phyloP scores from a whole-genome alignment of 495 filamentous ascomycete species.

The Penicillium daleae region DNA sequence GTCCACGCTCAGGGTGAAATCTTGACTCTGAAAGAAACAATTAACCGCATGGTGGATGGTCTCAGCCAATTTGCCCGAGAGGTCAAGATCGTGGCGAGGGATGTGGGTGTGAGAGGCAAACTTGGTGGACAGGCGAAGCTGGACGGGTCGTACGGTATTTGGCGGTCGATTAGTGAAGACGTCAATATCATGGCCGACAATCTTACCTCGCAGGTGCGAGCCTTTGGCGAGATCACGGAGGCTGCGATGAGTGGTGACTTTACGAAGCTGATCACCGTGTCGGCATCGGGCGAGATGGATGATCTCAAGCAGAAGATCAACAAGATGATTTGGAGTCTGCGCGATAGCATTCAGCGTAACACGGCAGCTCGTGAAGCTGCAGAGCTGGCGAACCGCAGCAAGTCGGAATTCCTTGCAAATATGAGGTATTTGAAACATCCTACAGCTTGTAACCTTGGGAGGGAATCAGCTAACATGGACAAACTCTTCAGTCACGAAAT shows the following conservation, averaged over 20 bases:
- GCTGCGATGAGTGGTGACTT: slow-evolving; percentile 89
- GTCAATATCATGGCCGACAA: slow-evolving; percentile 81
- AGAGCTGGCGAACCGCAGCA: slow-evolving; percentile 62
- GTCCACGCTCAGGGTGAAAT: slow-evolving; percentile 93
- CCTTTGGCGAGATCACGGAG: slow-evolving; percentile 89
- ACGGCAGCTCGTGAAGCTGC: slow-evolving; percentile 52
- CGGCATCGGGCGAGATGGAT: slow-evolving; percentile 95
- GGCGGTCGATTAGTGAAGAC: slow-evolving; percentile 92
- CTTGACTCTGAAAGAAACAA: slow-evolving; percentile 84
- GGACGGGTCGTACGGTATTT: slow-evolving; percentile 89
- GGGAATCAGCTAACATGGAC: background rate
- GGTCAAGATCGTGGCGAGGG: slow-evolving; percentile 89
- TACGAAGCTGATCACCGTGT: slow-evolving; percentile 85
- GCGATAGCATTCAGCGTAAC: slow-evolving; percentile 57
- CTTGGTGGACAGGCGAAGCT: slow-evolving; percentile 90
- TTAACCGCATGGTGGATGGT: slow-evolving; percentile 94
- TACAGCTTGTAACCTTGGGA: slow-evolving; percentile 35
- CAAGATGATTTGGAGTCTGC: slow-evolving; percentile 86
- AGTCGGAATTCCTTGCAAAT: slow-evolving; percentile 68
- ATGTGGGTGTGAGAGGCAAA: slow-evolving; percentile 90
- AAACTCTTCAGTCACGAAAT: slow-evolving; percentile 66
- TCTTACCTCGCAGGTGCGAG: slow-evolving; percentile 86
- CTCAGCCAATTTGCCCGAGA: slow-evolving; percentile 90
- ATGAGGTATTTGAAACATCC: slow-evolving; percentile 83
- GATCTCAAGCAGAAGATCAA: slow-evolving; percentile 95